A percentile compares a stretch with the other conserved stretches of the same genome.
Evolutionary conservation across 1,284 basidiomycete species (phyloP).

Genomic region (Xanthoconium separans): DNA sequence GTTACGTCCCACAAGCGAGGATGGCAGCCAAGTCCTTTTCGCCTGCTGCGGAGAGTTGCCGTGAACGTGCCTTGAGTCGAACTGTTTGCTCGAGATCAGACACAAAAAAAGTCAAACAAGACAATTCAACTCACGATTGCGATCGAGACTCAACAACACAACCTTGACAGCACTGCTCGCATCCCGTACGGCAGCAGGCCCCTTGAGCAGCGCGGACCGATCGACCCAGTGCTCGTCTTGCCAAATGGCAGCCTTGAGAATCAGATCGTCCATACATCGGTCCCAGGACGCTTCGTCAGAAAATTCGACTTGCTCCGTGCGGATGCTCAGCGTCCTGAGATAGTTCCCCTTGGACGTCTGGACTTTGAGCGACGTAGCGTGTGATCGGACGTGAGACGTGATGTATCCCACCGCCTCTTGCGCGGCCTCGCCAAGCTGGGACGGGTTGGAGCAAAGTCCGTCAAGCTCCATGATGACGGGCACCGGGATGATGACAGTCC

Average conservation of each 20-base stretch:
- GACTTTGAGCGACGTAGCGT: slow-evolving; percentile 81
- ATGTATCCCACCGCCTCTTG: slow-evolving; percentile 74
- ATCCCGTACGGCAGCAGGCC: slow-evolving; percentile 33
- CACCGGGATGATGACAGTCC: slow-evolving; percentile 90
- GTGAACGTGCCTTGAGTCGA: slow-evolving; percentile 79
- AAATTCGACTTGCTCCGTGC: slow-evolving; percentile 86
- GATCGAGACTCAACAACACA: slow-evolving; percentile 47
- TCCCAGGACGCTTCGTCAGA: slow-evolving; percentile 54
- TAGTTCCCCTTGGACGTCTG: slow-evolving; percentile 97
- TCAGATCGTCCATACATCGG: slow-evolving; percentile 92
- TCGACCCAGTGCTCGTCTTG: slow-evolving; percentile 92
- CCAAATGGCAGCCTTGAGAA: slow-evolving; percentile 89
- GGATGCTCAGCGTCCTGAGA: slow-evolving; percentile 77
- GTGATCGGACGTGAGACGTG: slow-evolving; percentile 71
- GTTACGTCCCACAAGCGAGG: slow-evolving; percentile 43
- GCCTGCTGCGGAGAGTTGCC: slow-evolving; percentile 74
- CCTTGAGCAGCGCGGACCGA: slow-evolving; percentile 69
- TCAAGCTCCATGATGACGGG: slow-evolving; percentile 97
- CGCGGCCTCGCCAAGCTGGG: slow-evolving; percentile 70
- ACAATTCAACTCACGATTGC: slow-evolving; percentile 69
- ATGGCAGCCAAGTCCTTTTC: slow-evolving; percentile 72
- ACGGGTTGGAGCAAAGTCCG: slow-evolving; percentile 72
- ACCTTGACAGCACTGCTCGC: slow-evolving; percentile 28
- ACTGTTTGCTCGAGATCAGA: slow-evolving; percentile 43
- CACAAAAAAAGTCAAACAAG: slow-evolving; percentile 3